phyloP scores from a whole-genome alignment of 1,284 basidiomycete genomes.

The Takashimella koratensis region DNA sequence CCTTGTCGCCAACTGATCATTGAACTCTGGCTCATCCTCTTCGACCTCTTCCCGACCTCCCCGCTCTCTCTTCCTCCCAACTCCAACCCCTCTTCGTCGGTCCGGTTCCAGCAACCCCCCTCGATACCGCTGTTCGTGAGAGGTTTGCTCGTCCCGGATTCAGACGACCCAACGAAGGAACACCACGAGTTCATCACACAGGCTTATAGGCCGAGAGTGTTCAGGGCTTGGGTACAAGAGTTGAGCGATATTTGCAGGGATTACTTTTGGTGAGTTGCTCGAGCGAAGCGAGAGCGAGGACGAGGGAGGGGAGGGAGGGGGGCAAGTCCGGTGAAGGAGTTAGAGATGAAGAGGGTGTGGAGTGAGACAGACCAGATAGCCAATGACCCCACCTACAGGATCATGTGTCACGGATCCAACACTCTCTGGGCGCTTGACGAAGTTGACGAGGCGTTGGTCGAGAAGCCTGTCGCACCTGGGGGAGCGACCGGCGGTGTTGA shows the following conservation, averaged over 20 bases:
- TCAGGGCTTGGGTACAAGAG: constrained; percentile 87
- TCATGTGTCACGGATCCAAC: constrained; percentile 95
- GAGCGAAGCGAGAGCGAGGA: too few relatives aligned
- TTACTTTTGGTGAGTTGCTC: constrained; percentile 73
- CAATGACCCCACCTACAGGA: too few relatives aligned
- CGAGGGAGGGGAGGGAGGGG: constrained; percentile 5
- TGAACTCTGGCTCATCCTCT: constrained; percentile 75
- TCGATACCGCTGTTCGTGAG: constrained; percentile 32
- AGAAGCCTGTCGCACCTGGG: constrained; percentile 88
- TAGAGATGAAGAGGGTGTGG: too few relatives aligned
- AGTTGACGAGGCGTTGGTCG: constrained; percentile 75
- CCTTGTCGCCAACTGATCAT: constrained; percentile 83
- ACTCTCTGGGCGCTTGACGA: constrained; percentile 78
- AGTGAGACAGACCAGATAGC: too few relatives aligned
- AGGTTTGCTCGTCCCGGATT: constrained; percentile 42
- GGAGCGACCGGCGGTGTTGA: constrained; percentile 99
- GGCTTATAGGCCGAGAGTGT: constrained; percentile 75
- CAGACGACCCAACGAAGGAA: constrained; percentile 40
- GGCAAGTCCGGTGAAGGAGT: too few relatives aligned
- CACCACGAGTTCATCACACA: constrained; percentile 83
- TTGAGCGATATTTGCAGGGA: constrained; percentile 85
- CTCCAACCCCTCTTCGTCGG: constrained; percentile 5
- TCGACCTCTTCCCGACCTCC: constrained; percentile 64
- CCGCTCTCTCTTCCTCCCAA: constrained; percentile 3
- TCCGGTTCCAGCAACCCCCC: constrained; percentile 24